Percentiles rank a stretch among this genome's conserved stretches.
Conservation (phyloP, 1,284 basidiomycete species). For the Megacollybia platyphylla region DNA sequence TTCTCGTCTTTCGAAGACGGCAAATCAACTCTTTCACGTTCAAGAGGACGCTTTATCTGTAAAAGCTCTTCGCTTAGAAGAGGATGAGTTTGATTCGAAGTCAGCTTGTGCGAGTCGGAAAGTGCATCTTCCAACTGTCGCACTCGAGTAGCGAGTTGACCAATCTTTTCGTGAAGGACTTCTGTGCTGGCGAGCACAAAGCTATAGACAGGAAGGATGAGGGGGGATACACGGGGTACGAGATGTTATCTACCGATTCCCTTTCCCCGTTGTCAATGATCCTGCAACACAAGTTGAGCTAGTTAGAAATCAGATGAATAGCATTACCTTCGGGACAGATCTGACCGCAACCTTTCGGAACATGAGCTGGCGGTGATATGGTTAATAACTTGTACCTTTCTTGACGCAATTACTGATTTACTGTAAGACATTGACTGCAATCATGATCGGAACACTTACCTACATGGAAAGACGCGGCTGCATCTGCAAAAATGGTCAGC, state of each 20-base stretch:
- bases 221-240: not conserved
- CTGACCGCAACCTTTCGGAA: slow-evolving; percentile 10
- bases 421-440: not conserved
- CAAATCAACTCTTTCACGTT: slow-evolving; percentile 34
- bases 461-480: slow-evolving; percentile 51
- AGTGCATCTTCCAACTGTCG: slow-evolving; percentile 55
- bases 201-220: slow-evolving; percentile 17
- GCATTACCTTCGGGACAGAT: slow-evolving; percentile 47
- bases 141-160: slow-evolving; percentile 41
- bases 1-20: slow-evolving; percentile 28
- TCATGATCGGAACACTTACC: slow-evolving; percentile 14
- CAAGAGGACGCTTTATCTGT: slow-evolving; percentile 50
- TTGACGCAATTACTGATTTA: slow-evolving; percentile 48
- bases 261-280: slow-evolving; percentile 60
- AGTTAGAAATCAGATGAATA: slow-evolving; percentile 7
- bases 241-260: slow-evolving; percentile 35
- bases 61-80: slow-evolving; percentile 46
- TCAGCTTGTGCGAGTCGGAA: slow-evolving; percentile 29
- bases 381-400: slow-evolving; percentile 36
- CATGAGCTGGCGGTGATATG: not conserved
- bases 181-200: slow-evolving; percentile 62
- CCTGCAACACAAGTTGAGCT: slow-evolving; percentile 20
- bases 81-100: slow-evolving; percentile 37
- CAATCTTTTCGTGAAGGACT: slow-evolving; percentile 54
- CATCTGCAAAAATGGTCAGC: slow-evolving; percentile 24